Evolutionary conservation across 108 stramenopile species (phyloP), one percentile per base, ranked within the genome.

Genomic region (Epipyxis sp.): DNA sequence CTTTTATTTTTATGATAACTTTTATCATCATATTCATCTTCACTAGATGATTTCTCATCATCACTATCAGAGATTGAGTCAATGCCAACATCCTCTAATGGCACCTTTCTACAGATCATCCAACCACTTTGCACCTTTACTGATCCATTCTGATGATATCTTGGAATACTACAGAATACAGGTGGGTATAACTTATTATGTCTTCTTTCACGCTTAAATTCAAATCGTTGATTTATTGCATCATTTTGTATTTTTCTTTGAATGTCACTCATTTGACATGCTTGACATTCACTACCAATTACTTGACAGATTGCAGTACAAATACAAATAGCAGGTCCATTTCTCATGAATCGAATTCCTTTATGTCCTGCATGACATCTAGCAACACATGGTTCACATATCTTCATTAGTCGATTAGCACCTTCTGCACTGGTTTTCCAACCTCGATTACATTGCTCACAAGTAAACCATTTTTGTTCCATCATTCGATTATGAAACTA

Each of bases 401-500:
- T 10, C 71, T 65, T 16, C 61, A 65, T 29, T 3, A 65, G 61
- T 25, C 3, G 20, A 16, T 65, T 32, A 32, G 61, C 61, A 57
- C 25, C 25, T n/a, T n/a, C n/a, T 6, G 46, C 78, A 39, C 72
- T 78, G 30, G 40, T 74, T 67, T 83, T 81, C 82, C 80, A 82
- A 6, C 76, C 82, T 1, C 57, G 20, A 78, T 83, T 72, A 27
- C 82, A 83, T 69, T 83, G 80, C 34, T 83, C 80, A 39, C 80
- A 81, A n/a, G 81, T 81, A 39, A 78, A 81, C 82, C 82, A 81
- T 16, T 80, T 80, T 32, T 83, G 81, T 3, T 81, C 81, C 46
- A 50, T 13, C 6, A n/a, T n/a, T n/a, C n/a, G n/a, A n/a, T n/a
- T n/a, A n/a, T n/a, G n/a, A n/a, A n/a, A n/a, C n/a, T n/a, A n/a